Percentiles rank a stretch among this genome's conserved stretches.
These are phyloP conservation scores for Scytalidium lignicola DNA, from an alignment of 2,329 filamentous ascomycete genomes.

Conservation along the genomic window DNA sequence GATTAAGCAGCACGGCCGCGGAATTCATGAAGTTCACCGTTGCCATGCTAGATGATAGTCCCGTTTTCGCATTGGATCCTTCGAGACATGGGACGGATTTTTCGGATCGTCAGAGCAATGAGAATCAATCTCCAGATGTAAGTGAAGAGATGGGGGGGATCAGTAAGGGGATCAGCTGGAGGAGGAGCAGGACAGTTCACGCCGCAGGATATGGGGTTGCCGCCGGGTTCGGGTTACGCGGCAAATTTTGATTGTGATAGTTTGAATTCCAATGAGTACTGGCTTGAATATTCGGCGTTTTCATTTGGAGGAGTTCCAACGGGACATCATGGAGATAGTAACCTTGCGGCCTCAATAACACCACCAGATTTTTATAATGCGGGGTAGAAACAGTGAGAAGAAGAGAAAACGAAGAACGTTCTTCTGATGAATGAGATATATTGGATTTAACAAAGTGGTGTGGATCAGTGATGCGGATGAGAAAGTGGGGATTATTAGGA, in stretches of 20 bases:
- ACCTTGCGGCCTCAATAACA: not conserved
- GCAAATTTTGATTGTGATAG: not conserved
- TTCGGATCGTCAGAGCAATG: not conserved
- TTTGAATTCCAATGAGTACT: not conserved
- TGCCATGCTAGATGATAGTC: conserved; percentile 19
- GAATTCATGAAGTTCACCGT: conserved; percentile 26
- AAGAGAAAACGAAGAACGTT: too few relatives aligned
- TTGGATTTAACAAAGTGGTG: too few relatives aligned
- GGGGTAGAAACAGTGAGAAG: not conserved
- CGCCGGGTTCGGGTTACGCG: not conserved
- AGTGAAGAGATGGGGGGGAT: too few relatives aligned
- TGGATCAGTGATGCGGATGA: too few relatives aligned
- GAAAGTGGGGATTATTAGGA: too few relatives aligned
- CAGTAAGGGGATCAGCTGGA: not conserved
- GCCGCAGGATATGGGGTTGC: not conserved
- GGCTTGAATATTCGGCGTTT: not conserved
- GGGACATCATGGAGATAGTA: not conserved
- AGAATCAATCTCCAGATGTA: not conserved
- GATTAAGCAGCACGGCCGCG: conserved; percentile 21
- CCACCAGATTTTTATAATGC: not conserved
- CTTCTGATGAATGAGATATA: too few relatives aligned
- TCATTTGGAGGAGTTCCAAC: not conserved
- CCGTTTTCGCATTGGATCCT: conserved; percentile 10
- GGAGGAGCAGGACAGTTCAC: not conserved
- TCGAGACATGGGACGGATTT: not conserved